Evolutionary conservation across 1,139 yeast species (phyloP).

Genomic region (Lodderomyces margitis): DNA sequence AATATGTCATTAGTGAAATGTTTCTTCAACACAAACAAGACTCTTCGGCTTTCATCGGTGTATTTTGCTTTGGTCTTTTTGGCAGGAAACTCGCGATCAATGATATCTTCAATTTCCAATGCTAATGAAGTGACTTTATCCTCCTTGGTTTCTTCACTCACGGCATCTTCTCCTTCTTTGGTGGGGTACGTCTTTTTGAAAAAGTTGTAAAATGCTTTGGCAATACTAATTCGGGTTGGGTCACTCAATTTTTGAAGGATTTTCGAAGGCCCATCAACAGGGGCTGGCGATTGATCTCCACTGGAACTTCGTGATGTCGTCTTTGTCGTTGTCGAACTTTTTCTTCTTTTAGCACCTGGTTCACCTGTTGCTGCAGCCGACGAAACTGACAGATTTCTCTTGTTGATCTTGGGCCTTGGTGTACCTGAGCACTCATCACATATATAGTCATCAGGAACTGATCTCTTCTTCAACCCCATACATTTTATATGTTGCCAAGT

Average conservation of each 20-base stretch:
- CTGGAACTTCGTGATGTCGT: slow-evolving; percentile 1
- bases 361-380: background rate
- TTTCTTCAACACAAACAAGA: slow-evolving; percentile 36
- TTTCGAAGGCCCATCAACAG: slow-evolving; percentile 1
- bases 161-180: slow-evolving; percentile 30
- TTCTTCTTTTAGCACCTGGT: slow-evolving; percentile 4
- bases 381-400: slow-evolving; percentile 1
- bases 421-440: slow-evolving; percentile 30
- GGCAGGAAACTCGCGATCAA: slow-evolving; percentile 25
- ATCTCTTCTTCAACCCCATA: slow-evolving; percentile 47
- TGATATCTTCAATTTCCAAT: slow-evolving; percentile 39
- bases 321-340: background rate
- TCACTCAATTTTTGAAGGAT: slow-evolving; percentile 23
- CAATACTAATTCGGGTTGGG: slow-evolving; percentile 34
- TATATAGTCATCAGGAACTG: slow-evolving; percentile 35
- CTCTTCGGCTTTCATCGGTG: slow-evolving; percentile 43
- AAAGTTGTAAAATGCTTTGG: slow-evolving; percentile 38
- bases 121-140: slow-evolving; percentile 39
- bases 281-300: background rate
- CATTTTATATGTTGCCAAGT: slow-evolving; percentile 88
- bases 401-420: slow-evolving; percentile 4
- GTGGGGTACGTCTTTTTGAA: slow-evolving; percentile 42
- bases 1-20: slow-evolving; percentile 28
- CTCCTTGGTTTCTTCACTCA: slow-evolving; percentile 26
- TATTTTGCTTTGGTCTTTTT: slow-evolving; percentile 22